Percentiles rank a stretch among this genome's conserved stretches.
These are phyloP conservation scores for Amanita pseudoporphyria DNA, from an alignment of 768 basidiomycete species.

Conservation along the genomic window DNA sequence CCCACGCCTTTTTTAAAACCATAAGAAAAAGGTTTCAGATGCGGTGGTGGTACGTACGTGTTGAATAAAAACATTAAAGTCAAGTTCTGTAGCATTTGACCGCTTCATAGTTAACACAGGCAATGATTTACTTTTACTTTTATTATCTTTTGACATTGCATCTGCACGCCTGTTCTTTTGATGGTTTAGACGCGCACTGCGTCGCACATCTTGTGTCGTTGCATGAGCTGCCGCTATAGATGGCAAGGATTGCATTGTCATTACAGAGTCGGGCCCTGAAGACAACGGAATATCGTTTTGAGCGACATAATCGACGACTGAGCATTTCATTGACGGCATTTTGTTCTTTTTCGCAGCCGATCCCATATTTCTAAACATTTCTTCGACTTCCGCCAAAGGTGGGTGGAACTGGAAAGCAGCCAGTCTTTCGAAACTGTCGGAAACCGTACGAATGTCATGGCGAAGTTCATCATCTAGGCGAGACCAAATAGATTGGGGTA, in stretches of 20 bases:
- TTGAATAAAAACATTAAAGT: not conserved
- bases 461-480: not conserved
- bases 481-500: not conserved
- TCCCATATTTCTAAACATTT: not conserved
- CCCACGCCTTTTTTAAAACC: not conserved
- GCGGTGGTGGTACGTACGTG: not conserved
- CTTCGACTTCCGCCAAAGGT: not conserved
- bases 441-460: not conserved
- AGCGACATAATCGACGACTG: not conserved
- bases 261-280: not conserved
- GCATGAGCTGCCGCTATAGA: not conserved
- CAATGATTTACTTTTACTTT: too few species aligned
- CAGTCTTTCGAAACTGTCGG: not conserved
- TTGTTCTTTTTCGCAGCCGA: not conserved
- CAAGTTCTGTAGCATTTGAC: not conserved
- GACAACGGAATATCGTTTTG: not conserved
- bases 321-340: not conserved
- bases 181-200: not conserved
- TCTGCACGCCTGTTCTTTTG: not conserved
- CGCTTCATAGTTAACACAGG: too few species aligned
- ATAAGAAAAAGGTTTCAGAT: not conserved
- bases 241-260: too few species aligned
- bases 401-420: not conserved
- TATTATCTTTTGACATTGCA: too few species aligned
- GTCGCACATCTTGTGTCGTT: not conserved